Base-by-base conservation (phyloP, 805 yeast genomes). In the Dipodascus albidus region DNA sequence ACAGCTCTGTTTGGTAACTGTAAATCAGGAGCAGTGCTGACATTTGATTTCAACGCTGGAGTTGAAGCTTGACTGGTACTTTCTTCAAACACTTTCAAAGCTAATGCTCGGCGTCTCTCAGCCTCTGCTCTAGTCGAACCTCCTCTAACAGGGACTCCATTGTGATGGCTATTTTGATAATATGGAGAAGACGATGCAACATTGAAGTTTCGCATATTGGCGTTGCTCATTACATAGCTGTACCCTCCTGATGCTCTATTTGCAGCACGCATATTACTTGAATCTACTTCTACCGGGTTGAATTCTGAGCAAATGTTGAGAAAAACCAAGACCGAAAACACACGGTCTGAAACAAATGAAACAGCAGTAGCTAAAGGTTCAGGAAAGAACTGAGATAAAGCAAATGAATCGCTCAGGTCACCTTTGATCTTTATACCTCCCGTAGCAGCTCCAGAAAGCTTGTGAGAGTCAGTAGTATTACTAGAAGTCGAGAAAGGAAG, bases 361-460 rank as follows among this genome's bases (percentile, higher is more conserved):
- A 87, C 64, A 23, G 75, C 57, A 2, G 80, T 77, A 53, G 80
- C 79, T 1, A 77, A 35, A 1, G 77, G 64, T 50, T 74, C 80
- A 0, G 97, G 97, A 79, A 90, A 90, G 65, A 90, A 87, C 60
- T 84, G 83, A 31, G 83, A 82, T 57, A 90, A 74, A 53, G 86
- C 81, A 72, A 90, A 90, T 1, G 91, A 85, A 59, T 90, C 96
- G 0, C 93, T 82, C 0, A 96, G 95, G 66, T 89, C 96, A 41
- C 97, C 96, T 23, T 77, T 67, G 9, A 82, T 69, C 22, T 74
- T 64, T 33, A 59, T 15, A 53, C 62, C 61, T 31, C 58, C 50
- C 33, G 59, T 23, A 23, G 47, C 31, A 55, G 53, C 50, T 51
- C 38, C 38, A 33, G 48, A 49, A 24, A 23, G n/a, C 19, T 21